phyloP scores from a whole-genome alignment of 2,329 filamentous ascomycete species.

The Pleurostoma richardsiae region DNA sequence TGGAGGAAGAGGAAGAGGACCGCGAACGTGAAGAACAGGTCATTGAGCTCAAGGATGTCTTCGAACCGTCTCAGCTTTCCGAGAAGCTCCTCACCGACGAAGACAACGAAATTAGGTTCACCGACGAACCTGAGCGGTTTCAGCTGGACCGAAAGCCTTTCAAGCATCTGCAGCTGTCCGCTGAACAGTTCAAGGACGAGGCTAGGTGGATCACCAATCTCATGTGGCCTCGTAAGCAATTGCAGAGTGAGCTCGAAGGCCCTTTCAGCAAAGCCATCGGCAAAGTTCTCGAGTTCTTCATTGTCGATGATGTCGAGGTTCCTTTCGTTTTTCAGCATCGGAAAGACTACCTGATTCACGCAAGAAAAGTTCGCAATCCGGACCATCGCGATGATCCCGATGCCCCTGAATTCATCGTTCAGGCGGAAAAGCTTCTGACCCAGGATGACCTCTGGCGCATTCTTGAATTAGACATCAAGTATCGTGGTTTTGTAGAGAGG shows the following conservation, averaged over 20 bases:
- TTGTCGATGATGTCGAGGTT: conserved; percentile 89
- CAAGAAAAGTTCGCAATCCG: conserved; percentile 62
- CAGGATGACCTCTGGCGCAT: conserved; percentile 95
- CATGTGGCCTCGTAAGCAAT: conserved; percentile 80
- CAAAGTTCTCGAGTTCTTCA: conserved; percentile 93
- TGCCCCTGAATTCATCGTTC: conserved; percentile 66
- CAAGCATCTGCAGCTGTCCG: conserved; percentile 71
- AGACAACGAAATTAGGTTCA: conserved; percentile 83
- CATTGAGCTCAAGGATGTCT: conserved; percentile 94
- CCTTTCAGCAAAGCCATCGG: conserved; percentile 85
- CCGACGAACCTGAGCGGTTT: conserved; percentile 89
- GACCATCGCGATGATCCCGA: conserved; percentile 61
- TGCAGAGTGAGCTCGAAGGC: conserved; percentile 65
- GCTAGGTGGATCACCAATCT: conserved; percentile 86
- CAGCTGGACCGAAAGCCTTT: conserved; percentile 89
- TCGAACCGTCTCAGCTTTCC: conserved; percentile 89
- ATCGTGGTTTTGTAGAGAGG: conserved; percentile 87
- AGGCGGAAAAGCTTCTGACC: conserved; percentile 81
- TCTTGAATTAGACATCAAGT: conserved; percentile 91
- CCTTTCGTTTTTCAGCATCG: conserved; percentile 98
- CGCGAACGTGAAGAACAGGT: conserved; percentile 74
- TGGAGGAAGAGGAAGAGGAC: conserved; percentile 82
- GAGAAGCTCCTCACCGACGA: conserved; percentile 95
- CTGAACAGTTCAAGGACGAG: conserved; percentile 87
- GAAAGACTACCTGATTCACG: conserved; percentile 94